Conservation (phyloP, 768 basidiomycete species). For the Suillus discolor region DNA sequence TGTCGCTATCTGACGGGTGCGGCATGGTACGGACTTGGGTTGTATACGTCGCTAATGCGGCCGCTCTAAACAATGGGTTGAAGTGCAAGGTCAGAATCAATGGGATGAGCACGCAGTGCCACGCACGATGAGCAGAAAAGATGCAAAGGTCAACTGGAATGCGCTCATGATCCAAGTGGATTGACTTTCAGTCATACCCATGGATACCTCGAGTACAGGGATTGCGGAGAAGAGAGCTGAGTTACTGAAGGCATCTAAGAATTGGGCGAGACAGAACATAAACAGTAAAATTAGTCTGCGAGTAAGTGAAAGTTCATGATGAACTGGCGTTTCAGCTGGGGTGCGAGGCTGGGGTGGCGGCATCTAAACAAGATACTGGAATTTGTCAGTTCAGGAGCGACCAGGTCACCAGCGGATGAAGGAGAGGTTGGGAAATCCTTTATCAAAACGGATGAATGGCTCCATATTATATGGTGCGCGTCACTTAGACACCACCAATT, state of each 20-base stretch:
- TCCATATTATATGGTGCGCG: too few relatives aligned
- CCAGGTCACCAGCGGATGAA: too few relatives aligned
- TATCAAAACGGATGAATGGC: too few relatives aligned
- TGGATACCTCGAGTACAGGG: constrained; percentile 31
- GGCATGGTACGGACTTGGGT: constrained; percentile 35
- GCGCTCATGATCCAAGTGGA: constrained; percentile 45
- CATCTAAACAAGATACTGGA: too few relatives aligned
- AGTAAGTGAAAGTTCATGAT: too few relatives aligned
- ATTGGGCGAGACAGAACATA: constrained; percentile 22
- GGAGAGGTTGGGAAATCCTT: too few relatives aligned
- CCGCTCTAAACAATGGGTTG: constrained; percentile 33
- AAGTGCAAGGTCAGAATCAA: neutral
- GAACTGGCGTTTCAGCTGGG: too few relatives aligned
- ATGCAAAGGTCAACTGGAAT: constrained; percentile 44
- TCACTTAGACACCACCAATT: too few relatives aligned
- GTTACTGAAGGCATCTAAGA: constrained; percentile 46
- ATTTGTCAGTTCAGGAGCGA: too few relatives aligned
- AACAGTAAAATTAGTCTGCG: too few relatives aligned
- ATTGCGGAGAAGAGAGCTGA: constrained; percentile 42
- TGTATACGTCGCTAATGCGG: constrained; percentile 40
- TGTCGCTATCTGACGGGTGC: neutral
- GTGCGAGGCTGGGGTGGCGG: too few relatives aligned
- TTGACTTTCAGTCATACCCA: constrained; percentile 24
- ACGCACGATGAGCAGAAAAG: constrained; percentile 33
- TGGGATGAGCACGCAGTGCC: neutral